These are phyloP conservation scores for Backusella westeae DNA, from an alignment of 192 early-diverging fungal genomes.

Conservation along the genomic window DNA sequence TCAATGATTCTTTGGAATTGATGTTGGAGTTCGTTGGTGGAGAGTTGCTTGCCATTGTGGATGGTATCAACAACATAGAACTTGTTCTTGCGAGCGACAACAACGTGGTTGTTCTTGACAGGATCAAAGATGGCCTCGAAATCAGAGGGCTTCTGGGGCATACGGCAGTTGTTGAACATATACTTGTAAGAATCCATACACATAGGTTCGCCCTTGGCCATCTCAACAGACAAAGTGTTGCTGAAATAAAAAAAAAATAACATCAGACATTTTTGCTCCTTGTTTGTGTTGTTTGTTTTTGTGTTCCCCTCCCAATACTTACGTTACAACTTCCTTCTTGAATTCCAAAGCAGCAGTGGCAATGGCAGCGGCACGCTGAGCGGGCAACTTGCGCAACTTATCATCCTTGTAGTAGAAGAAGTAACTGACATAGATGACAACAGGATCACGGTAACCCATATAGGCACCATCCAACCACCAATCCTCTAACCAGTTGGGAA, in stretches of 20 bases:
- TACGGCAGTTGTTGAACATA: conserved; percentile 96
- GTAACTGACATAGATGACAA: conserved; percentile 94
- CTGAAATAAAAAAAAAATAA: not conserved
- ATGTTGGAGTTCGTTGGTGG: conserved; percentile 79
- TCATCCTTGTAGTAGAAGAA: conserved; percentile 95
- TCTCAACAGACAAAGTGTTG: conserved; percentile 79
- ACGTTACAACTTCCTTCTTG: conserved; percentile 72
- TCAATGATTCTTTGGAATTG: conserved; percentile 73
- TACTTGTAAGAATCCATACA: conserved; percentile 92
- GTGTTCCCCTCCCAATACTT: not conserved
- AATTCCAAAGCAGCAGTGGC: conserved; percentile 87
- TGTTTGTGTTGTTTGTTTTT: not conserved
- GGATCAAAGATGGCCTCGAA: conserved; percentile 73
- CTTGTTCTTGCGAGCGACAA: conserved; percentile 88
- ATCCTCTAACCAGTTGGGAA: conserved; percentile 89
- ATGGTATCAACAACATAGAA: conserved; percentile 80
- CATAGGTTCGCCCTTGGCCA: conserved; percentile 73
- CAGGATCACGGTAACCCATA: conserved; percentile 92
- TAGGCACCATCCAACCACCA: conserved; percentile 99
- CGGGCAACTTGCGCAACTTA: conserved; percentile 69
- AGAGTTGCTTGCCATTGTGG: conserved; percentile 76
- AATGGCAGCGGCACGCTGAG: conserved; percentile 85
- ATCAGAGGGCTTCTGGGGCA: conserved; percentile 86
- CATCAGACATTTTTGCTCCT: not conserved
- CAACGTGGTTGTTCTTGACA: conserved; percentile 74